Percentiles rank a stretch among this genome's conserved stretches.
phyloP scores from a whole-genome alignment of 2,329 filamentous ascomycete species.

The Sporothrix protearum region DNA sequence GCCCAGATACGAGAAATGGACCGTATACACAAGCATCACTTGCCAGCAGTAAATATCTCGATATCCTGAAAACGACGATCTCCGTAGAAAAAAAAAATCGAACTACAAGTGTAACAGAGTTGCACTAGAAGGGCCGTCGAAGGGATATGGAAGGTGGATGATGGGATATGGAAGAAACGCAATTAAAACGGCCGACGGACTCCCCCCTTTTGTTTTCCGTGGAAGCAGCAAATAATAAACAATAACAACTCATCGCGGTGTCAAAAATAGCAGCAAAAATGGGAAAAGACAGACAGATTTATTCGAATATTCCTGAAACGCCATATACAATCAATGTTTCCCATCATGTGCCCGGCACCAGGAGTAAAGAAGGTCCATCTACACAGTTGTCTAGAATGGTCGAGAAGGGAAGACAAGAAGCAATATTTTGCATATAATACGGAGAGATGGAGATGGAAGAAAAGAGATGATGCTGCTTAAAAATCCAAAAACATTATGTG shows the following conservation, averaged over 20 bases:
- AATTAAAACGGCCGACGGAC: neutral
- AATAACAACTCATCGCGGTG: neutral
- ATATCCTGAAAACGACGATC: neutral
- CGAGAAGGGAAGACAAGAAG: neutral
- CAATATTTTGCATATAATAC: neutral
- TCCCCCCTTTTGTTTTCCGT: conserved; percentile 13
- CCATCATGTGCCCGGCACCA: neutral
- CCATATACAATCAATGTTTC: too few species aligned
- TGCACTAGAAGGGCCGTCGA: neutral
- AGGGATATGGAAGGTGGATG: neutral
- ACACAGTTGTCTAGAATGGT: neutral
- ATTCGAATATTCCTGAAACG: too few species aligned
- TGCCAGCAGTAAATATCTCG: neutral
- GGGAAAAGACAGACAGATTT: neutral
- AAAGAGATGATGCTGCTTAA: neutral
- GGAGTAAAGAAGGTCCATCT: conserved; percentile 2
- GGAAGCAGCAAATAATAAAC: neutral
- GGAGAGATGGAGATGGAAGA: neutral
- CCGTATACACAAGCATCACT: neutral
- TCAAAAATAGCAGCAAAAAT: neutral
- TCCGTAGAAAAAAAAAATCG: neutral
- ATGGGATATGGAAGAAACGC: neutral
- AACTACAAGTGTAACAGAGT: neutral
- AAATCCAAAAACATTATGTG: neutral
- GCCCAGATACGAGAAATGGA: neutral